Base-by-base conservation (phyloP, 495 filamentous ascomycete genomes). In the Neurospora sp. region DNA sequence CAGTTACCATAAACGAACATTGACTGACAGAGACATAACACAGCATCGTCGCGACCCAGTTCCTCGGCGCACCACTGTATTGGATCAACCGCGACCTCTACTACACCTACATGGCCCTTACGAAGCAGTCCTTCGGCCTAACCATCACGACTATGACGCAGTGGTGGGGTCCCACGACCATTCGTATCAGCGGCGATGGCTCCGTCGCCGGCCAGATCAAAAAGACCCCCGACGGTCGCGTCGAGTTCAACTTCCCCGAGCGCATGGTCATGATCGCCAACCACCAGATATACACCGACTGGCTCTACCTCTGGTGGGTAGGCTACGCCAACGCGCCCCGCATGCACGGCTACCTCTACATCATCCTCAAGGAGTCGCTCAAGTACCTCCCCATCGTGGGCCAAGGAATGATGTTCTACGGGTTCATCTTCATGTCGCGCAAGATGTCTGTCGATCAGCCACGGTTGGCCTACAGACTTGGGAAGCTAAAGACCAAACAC, bases 291-390 rank as follows among this genome's bases (percentile, higher is more conserved):
- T 96, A 96, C 76, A 93, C 93, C 7, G 93, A 96, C 81, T 96
- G 93, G 93, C 80, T 95, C 12, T 96, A 96, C 78, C 84, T 96
- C 14, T 96, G 93, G 93, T 96, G 93, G 92, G 88, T 91, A 20
- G 90, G 90, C 31, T 96, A 95, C 75, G 90, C 92, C 35, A 87
- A 87, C 76, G 75, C 73, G 1, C 87, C 89, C 35, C 81, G 84
- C 53, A 91, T 91, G 86, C 92, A 94, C 73, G 93, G 93, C n/a
- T 90, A 92, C 71, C 82, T 96, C 72, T 95, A 90, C 80, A 94
- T 96, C 74, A 93, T 96, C 76, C 81, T 95, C 16, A 94, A 94
- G 78, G 92, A 96, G 81, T 92, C 89, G 5, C 84, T 96, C 71
- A 93, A 92, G 79, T 90, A 87, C 68, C 88, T 94, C 27, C 93